Percentiles rank a stretch among this genome's conserved stretches.
phyloP scores from a whole-genome alignment of 2,329 filamentous ascomycete species.

The Clonostachys byssicola region DNA sequence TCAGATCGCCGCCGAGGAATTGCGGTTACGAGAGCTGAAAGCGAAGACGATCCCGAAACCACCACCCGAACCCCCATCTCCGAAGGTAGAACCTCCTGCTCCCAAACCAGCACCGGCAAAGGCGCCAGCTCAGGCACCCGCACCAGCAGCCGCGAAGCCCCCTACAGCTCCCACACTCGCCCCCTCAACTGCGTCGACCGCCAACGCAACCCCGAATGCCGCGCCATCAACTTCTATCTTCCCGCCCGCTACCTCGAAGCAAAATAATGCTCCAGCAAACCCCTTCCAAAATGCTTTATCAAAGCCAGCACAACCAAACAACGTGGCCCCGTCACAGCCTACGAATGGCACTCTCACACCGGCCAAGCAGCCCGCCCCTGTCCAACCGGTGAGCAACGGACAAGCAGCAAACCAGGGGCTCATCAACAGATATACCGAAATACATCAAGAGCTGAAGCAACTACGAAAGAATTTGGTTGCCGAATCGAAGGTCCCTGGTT shows the following conservation, averaged over 20 bases:
- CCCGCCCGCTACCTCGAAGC: not conserved
- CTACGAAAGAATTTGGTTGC: conserved; percentile 59
- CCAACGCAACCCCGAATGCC: too few relatives aligned
- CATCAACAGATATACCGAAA: conserved; percentile 35
- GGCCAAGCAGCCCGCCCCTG: too few relatives aligned
- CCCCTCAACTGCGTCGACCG: conserved; percentile 6
- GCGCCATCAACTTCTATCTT: not conserved
- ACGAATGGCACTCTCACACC: conserved; percentile 12
- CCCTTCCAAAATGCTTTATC: not conserved
- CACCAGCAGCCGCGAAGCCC: conserved; percentile 3
- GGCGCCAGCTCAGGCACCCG: conserved; percentile 2
- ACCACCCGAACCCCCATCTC: conserved; percentile 19
- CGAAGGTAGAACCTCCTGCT: conserved; percentile 10
- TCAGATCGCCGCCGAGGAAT: conserved; percentile 39
- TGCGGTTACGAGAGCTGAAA: conserved; percentile 40
- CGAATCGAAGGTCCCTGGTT: conserved; percentile 41
- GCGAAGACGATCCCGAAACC: conserved; percentile 38
- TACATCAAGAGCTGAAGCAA: conserved; percentile 67
- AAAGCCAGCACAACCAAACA: conserved; percentile 6
- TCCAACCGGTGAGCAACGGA: too few relatives aligned
- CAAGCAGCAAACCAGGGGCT: too few relatives aligned
- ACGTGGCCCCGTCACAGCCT: conserved; percentile 10
- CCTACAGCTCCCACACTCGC: not conserved
- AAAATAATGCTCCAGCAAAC: too few relatives aligned
- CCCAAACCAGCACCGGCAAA: conserved; percentile 3